Percentiles rank a stretch among this genome's conserved stretches.
These are phyloP conservation scores for Polysphondylium violaceum DNA, from an alignment of 78 protist genomes.

Conservation along the genomic window DNA sequence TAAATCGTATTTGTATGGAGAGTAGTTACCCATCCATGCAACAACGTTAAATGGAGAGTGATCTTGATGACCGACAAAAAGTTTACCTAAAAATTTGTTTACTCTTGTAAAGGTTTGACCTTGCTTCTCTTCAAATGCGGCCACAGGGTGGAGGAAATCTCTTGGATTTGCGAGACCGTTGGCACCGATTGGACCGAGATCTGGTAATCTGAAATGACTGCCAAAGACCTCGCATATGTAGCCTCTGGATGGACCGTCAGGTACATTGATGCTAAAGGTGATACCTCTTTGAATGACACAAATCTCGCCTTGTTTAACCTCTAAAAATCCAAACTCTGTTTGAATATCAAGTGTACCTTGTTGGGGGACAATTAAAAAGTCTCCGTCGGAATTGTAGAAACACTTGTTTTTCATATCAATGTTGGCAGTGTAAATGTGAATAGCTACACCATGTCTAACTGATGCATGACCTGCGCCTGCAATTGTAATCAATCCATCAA, in stretches of 20 bases:
- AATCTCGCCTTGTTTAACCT: constrained; percentile 92
- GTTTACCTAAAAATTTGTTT: constrained; percentile 87
- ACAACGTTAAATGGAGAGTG: constrained; percentile 95
- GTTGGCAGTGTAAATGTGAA: constrained; percentile 91
- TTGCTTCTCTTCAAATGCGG: constrained; percentile 86
- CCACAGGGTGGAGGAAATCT: constrained; percentile 94
- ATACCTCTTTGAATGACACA: constrained; percentile 96
- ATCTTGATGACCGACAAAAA: constrained; percentile 72
- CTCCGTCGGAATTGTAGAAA: constrained; percentile 94
- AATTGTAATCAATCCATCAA: constrained; percentile 88
- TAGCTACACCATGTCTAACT: constrained; percentile 88
- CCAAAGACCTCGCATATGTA: constrained; percentile 93
- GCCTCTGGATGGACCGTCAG: constrained; percentile 88
- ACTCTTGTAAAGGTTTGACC: constrained; percentile 31
- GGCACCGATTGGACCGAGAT: constrained; percentile 98
- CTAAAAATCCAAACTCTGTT: constrained; percentile 94
- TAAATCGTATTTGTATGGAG: constrained; percentile 95
- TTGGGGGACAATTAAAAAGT: constrained; percentile 91
- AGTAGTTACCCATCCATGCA: constrained; percentile 98
- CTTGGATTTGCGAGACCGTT: constrained; percentile 97
- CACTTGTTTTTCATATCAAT: constrained; percentile 78
- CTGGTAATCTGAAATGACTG: constrained; percentile 93
- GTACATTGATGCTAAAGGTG: constrained; percentile 83
- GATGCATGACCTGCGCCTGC: constrained; percentile 87
- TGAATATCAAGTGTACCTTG: constrained; percentile 87